These are phyloP conservation scores for Echria macrotheca DNA, from an alignment of 495 filamentous ascomycete species.

Conservation along the genomic window DNA sequence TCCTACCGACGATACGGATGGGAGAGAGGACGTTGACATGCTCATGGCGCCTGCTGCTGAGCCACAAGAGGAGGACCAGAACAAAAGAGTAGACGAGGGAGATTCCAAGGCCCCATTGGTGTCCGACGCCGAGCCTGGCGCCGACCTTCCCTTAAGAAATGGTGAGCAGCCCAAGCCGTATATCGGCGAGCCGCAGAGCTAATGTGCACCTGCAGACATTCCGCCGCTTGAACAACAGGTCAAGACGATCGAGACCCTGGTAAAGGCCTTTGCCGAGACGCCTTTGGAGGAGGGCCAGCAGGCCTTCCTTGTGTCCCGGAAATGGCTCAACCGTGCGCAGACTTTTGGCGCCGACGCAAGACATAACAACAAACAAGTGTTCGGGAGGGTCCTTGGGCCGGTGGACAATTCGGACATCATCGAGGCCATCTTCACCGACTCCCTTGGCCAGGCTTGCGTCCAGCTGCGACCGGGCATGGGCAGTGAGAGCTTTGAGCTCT, in stretches of 20 bases:
- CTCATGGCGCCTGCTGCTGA: constrained; percentile 17
- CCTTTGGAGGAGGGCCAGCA: constrained; percentile 61
- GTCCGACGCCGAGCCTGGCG: neutral
- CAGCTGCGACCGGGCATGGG: constrained; percentile 70
- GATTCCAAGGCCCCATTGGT: neutral
- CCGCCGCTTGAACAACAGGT: constrained; percentile 77
- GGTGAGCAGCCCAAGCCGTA: constrained; percentile 17
- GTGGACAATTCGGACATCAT: constrained; percentile 81
- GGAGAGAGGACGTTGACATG: constrained; percentile 48
- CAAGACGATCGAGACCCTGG: constrained; percentile 59
- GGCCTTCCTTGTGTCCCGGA: constrained; percentile 70
- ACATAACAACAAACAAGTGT: constrained; percentile 53
- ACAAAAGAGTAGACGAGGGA: too few species aligned
- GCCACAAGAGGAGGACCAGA: too few species aligned
- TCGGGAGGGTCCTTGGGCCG: constrained; percentile 65
- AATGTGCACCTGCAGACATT: constrained; percentile 18
- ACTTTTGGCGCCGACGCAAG: constrained; percentile 54
- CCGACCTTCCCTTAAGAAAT: constrained; percentile 20
- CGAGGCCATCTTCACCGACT: constrained; percentile 41
- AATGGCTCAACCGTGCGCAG: constrained; percentile 73
- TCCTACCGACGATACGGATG: constrained; percentile 26
- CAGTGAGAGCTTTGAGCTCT: constrained; percentile 65
- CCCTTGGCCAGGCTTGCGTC: constrained; percentile 55
- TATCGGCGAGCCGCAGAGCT: neutral
- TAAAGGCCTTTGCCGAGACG: constrained; percentile 44